Evolutionary conservation across 805 yeast species (phyloP).

Genomic region (Helenozyma rhizophorensis): DNA sequence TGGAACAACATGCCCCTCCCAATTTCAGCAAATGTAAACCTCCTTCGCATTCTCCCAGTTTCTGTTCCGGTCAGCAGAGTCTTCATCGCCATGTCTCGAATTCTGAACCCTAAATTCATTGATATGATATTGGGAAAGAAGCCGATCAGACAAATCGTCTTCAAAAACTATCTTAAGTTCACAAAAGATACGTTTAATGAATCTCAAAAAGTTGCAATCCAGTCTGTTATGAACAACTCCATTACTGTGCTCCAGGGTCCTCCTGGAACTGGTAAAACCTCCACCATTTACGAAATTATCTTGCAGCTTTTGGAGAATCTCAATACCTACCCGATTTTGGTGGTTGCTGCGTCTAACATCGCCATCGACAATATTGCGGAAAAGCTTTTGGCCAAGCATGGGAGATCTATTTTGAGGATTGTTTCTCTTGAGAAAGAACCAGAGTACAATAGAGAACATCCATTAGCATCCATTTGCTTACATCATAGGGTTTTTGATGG

Average conservation of each 20-base stretch:
- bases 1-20: constrained; percentile 59
- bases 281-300: constrained; percentile 41
- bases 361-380: constrained; percentile 77
- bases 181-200: constrained; percentile 49
- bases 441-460: constrained; percentile 56
- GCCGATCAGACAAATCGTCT: constrained; percentile 51
- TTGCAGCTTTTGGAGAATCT: constrained; percentile 52
- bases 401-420: constrained; percentile 52
- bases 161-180: constrained; percentile 50
- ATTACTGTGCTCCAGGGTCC: constrained; percentile 47
- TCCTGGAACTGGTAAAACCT: constrained; percentile 42
- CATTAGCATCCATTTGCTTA: constrained; percentile 54
- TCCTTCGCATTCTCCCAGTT: constrained; percentile 49
- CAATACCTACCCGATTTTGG: constrained; percentile 58
- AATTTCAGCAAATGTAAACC: constrained; percentile 32
- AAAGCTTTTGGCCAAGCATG: constrained; percentile 49
- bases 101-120: constrained; percentile 49
- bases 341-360: constrained; percentile 72
- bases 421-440: constrained; percentile 56
- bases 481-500: constrained; percentile 55
- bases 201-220: constrained; percentile 52
- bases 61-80: constrained; percentile 61
- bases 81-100: constrained; percentile 59
- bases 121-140: constrained; percentile 53
- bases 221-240: constrained; percentile 47